Conservation (phyloP, 192 early-diverging fungal species). For the Coemansia sp. region DNA sequence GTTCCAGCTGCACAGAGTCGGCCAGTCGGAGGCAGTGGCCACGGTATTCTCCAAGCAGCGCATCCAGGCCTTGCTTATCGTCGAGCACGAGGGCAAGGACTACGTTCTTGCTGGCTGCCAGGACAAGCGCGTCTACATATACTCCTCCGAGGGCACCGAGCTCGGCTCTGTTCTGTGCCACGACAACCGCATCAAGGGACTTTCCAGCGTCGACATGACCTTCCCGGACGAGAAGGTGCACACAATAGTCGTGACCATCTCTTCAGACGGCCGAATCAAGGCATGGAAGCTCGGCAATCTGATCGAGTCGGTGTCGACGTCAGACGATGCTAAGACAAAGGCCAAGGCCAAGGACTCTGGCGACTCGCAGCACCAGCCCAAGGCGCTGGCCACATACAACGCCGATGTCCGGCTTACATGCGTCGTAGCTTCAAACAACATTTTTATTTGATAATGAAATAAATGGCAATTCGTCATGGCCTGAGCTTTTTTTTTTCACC, state of each 20-base stretch:
- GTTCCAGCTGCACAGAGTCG: slow-evolving; percentile 43
- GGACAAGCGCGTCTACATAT: slow-evolving; percentile 48
- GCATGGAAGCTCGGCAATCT: slow-evolving; percentile 63
- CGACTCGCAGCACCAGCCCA: not conserved
- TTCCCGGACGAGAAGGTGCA: slow-evolving; percentile 33
- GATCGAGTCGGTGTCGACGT: slow-evolving; percentile 23
- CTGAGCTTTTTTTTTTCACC: no score
- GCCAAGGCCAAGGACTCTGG: not conserved
- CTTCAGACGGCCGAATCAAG: slow-evolving; percentile 72
- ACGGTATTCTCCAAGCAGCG: slow-evolving; percentile 46
- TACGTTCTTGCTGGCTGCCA: slow-evolving; percentile 45
- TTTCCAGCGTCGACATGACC: slow-evolving; percentile 30
- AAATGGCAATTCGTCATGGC: not conserved
- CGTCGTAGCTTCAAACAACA: slow-evolving; percentile 27
- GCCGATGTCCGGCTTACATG: slow-evolving; percentile 62
- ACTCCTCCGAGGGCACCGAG: slow-evolving; percentile 38
- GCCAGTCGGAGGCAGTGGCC: slow-evolving; percentile 33
- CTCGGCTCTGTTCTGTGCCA: slow-evolving; percentile 34
- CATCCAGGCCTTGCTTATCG: slow-evolving; percentile 30
- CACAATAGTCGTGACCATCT: slow-evolving; percentile 57
- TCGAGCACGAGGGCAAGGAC: slow-evolving; percentile 16
- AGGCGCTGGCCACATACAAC: slow-evolving; percentile 56
- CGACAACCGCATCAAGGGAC: slow-evolving; percentile 40
- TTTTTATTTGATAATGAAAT: slow-evolving; percentile 6
- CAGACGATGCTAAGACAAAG: not conserved